phyloP scores from a whole-genome alignment of 768 basidiomycete genomes.

The Kwoniella heveanensis region DNA sequence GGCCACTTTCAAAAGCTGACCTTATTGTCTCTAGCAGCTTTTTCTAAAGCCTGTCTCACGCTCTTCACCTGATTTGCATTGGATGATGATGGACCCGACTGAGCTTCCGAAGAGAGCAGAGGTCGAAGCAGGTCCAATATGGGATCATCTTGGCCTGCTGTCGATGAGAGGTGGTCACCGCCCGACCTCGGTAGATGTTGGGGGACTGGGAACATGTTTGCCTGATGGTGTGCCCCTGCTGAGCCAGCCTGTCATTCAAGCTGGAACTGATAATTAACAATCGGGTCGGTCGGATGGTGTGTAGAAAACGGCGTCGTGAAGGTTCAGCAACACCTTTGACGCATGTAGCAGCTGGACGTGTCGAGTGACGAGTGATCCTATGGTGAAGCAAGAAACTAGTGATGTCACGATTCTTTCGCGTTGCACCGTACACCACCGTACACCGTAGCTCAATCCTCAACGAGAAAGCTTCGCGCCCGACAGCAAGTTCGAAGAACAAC shows the following conservation, averaged over 20 bases:
- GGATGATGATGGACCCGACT: slow-evolving; percentile 27
- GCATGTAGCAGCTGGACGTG: background rate
- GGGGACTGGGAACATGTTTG: slow-evolving; percentile 45
- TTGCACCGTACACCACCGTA: background rate
- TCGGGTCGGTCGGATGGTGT: too few species aligned
- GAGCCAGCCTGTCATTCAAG: too few species aligned
- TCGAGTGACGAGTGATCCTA: slow-evolving; percentile 2
- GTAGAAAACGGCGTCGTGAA: too few species aligned
- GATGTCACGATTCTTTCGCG: slow-evolving; percentile 20
- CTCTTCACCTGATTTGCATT: slow-evolving; percentile 25
- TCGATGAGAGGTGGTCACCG: slow-evolving; percentile 22
- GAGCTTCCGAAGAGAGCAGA: slow-evolving; percentile 14
- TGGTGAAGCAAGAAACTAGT: slow-evolving; percentile 3
- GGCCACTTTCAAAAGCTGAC: slow-evolving; percentile 60
- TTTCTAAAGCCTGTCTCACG: slow-evolving; percentile 65
- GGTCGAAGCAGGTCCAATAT: slow-evolving; percentile 38
- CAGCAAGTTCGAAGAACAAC: background rate
- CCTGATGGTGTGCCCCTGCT: too few species aligned
- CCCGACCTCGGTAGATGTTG: slow-evolving; percentile 38
- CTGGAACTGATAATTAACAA: too few species aligned
- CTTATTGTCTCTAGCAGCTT: slow-evolving; percentile 70
- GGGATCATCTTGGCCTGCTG: slow-evolving; percentile 5
- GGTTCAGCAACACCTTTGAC: too few species aligned
- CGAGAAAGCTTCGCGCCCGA: background rate
- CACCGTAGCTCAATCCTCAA: background rate